These are phyloP conservation scores for Yarrowia porcina DNA, from an alignment of 805 yeast species.

Conservation along the genomic window DNA sequence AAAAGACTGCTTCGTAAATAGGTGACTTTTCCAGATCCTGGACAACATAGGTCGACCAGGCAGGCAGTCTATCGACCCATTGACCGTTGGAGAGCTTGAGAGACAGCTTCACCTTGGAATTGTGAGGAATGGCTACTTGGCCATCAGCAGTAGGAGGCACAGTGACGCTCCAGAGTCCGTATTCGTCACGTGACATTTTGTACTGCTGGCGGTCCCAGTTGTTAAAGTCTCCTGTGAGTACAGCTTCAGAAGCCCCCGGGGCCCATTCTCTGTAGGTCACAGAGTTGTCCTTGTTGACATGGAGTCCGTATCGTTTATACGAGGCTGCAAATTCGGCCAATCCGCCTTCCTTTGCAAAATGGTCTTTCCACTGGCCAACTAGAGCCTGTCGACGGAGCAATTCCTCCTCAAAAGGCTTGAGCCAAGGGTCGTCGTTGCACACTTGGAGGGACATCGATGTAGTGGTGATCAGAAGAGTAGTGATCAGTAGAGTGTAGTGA, in stretches of 20 bases:
- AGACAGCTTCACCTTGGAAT: constrained; percentile 64
- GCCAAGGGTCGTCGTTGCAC: constrained; percentile 64
- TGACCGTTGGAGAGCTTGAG: constrained; percentile 61
- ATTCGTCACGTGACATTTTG: constrained; percentile 54
- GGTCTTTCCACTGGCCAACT: constrained; percentile 61
- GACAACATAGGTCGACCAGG: constrained; percentile 84
- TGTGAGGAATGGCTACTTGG: constrained; percentile 70
- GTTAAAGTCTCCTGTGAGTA: constrained; percentile 90
- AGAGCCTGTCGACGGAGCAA: constrained; percentile 63
- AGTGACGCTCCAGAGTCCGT: constrained; percentile 64
- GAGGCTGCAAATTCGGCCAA: constrained; percentile 70
- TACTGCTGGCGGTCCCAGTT: constrained; percentile 64
- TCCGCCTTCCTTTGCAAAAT: constrained; percentile 61
- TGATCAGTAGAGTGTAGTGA: not conserved
- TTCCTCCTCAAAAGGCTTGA: constrained; percentile 70
- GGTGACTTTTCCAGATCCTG: constrained; percentile 48
- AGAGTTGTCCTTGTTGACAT: constrained; percentile 53
- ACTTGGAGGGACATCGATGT: constrained; percentile 1
- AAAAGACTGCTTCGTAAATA: constrained; percentile 80
- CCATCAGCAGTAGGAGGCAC: constrained; percentile 56
- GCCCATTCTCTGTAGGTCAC: constrained; percentile 80
- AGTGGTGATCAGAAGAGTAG: not conserved
- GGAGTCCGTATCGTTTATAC: constrained; percentile 73
- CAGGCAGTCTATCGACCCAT: constrained; percentile 75
- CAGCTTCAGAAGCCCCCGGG: constrained; percentile 75